A percentile compares a stretch with the other conserved stretches of the same genome.
phyloP scores from a whole-genome alignment of 1,139 yeast species.

The Zygosaccharomyces pseudobailii region DNA sequence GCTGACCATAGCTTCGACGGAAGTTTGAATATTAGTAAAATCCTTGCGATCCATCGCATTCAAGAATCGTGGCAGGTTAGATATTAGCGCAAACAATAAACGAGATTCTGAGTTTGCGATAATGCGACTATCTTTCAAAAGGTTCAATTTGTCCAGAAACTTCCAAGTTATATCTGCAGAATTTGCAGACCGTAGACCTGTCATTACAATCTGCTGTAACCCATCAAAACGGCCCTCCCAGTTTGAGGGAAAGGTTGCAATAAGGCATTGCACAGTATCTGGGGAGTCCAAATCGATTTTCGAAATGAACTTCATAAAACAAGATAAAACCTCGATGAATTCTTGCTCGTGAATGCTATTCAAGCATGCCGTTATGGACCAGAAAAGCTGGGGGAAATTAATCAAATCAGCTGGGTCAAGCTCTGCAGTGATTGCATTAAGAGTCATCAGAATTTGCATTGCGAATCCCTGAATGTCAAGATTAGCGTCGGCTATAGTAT shows the following conservation, averaged over 20 bases:
- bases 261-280: conserved; percentile 76
- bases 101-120: conserved; percentile 71
- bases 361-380: conserved; percentile 93
- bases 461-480: conserved; percentile 93
- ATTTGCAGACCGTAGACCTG: conserved; percentile 76
- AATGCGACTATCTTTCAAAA: conserved; percentile 65
- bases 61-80: conserved; percentile 78
- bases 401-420: conserved; percentile 71
- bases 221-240: conserved; percentile 97
- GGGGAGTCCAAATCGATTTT: conserved; percentile 84
- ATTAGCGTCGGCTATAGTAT: conserved; percentile 85
- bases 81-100: conserved; percentile 63
- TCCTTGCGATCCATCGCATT: conserved; percentile 65
- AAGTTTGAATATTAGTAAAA: conserved; percentile 49
- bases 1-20: conserved; percentile 53
- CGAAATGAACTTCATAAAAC: conserved; percentile 74
- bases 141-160: conserved; percentile 67
- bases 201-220: conserved; percentile 68
- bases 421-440: conserved; percentile 87
- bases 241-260: conserved; percentile 84
- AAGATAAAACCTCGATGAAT: conserved; percentile 78
- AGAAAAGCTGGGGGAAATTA: conserved; percentile 87
- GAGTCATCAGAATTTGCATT: conserved; percentile 93
- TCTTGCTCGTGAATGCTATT: conserved; percentile 91
- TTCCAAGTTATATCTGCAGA: conserved; percentile 76